Evolutionary conservation across 2,329 filamentous ascomycete species (phyloP).

Genomic region (Diaporthe humulicola): DNA sequence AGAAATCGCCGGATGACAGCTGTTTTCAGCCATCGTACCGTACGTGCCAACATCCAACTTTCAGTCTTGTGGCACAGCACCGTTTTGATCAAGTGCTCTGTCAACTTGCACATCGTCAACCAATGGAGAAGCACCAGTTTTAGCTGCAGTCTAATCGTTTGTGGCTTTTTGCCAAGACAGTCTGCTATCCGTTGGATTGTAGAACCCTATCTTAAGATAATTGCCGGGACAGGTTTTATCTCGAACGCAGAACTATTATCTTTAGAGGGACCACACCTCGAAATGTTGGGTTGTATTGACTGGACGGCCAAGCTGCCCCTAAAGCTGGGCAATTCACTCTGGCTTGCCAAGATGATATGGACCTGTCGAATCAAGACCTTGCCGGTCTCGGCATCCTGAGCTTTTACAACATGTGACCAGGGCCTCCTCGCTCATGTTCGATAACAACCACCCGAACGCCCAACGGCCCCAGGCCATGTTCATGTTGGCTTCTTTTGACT

Average conservation of each 20-base stretch:
- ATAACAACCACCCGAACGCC: neutral
- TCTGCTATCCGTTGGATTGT: neutral
- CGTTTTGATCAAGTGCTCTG: neutral
- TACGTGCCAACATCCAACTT: neutral
- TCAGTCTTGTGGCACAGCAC: neutral
- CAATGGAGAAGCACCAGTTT: neutral
- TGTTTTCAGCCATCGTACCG: neutral
- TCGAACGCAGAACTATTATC: neutral
- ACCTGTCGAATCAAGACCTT: constrained; percentile 15
- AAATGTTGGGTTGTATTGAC: neutral
- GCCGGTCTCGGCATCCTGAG: neutral
- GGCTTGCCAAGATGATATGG: constrained; percentile 26
- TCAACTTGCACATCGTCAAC: neutral
- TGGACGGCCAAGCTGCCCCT: constrained; percentile 8
- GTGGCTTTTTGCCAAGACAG: constrained; percentile 8
- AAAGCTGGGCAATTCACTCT: neutral
- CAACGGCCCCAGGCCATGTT: neutral
- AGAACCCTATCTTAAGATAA: neutral
- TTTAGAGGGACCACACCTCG: neutral
- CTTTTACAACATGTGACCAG: neutral
- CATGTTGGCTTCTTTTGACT: neutral
- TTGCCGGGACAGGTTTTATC: neutral
- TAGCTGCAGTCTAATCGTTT: neutral
- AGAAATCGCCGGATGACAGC: neutral
- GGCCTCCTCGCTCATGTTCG: neutral